Conservation (phyloP, 768 basidiomycete species). For the Phlebiopsis flavidoalba region DNA sequence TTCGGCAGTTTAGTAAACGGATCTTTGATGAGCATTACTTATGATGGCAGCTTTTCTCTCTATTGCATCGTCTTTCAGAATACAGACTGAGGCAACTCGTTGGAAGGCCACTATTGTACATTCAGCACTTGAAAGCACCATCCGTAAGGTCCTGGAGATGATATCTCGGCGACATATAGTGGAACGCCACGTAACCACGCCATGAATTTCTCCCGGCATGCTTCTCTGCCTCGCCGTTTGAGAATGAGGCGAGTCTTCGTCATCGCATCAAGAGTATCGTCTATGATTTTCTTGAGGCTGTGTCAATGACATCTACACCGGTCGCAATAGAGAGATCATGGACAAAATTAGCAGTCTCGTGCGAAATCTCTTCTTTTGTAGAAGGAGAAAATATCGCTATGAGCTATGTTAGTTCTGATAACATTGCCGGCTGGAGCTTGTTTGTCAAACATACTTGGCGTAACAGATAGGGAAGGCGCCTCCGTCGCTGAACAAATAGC, state of each 20-base stretch:
- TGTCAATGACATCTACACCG: neutral
- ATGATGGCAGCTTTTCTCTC: too few relatives aligned
- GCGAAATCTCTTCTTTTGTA: neutral
- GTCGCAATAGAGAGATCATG: neutral
- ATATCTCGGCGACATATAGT: conserved; percentile 8
- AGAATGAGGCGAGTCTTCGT: conserved; percentile 6
- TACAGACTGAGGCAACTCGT: too few relatives aligned
- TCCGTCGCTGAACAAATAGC: too few relatives aligned
- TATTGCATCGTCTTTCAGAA: too few relatives aligned
- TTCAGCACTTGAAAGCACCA: too few relatives aligned
- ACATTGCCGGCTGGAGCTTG: conserved; percentile 27
- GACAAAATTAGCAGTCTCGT: neutral
- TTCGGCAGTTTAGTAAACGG: conserved; percentile 90
- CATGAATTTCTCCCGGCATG: conserved; percentile 17
- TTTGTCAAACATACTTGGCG: conserved; percentile 33
- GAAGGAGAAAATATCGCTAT: conserved; percentile 8
- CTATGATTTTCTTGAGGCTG: neutral
- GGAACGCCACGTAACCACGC: conserved; percentile 16
- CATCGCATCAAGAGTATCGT: conserved; percentile 19
- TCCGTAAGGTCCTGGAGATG: conserved; percentile 4
- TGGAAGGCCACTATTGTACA: too few relatives aligned
- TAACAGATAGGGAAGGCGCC: conserved; percentile 25
- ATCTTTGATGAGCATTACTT: conserved; percentile 62
- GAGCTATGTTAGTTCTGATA: conserved; percentile 28
- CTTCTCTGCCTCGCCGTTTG: conserved; percentile 1